Base-by-base conservation (phyloP, 1,284 basidiomycete species). In the Pseudozyma sp. region DNA sequence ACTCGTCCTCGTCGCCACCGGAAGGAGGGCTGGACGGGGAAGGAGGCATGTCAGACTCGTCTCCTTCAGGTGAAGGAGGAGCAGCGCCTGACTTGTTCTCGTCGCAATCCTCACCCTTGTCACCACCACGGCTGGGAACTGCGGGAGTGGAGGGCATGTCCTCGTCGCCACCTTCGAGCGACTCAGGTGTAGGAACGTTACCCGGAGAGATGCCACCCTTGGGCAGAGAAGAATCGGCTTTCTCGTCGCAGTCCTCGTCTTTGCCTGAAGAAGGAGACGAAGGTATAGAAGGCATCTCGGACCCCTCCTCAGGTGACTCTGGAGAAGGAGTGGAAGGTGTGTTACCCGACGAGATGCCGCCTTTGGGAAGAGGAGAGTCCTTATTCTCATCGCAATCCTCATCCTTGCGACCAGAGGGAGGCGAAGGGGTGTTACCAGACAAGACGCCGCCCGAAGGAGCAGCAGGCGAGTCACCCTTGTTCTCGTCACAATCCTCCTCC, bases 191-290 rank as follows among this genome's bases (percentile, higher is more conserved):
- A 4, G 54, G 36, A 14, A 34, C 47, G 50, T 34, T 31, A 36
- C 61, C 49, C 5, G 60, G 56, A 35, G 60, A 50, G 10, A 50
- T 45, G 42, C 54, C 54, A 18, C 47, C 40, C n/a, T 9, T 48
- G 11, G 55, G 42, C 35, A 19, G 0, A 16, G 64, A 25, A n/a
- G 64, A 56, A 21, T 49, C 12, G 13, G 25, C 31, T 5, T 54
- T 42, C 19, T 52, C 39, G 39, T 45, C 53, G 18, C 53, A 55
- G 8, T 40, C 55, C 18, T 57, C 34, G 5, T 35, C 53, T 10
- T 38, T 31, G 25, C 25, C 25, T 31, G 25, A 31, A 31, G 25
- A 6, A 40, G 48, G 19, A 38, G 52, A 4, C 40, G 47, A 44
- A 44, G 14, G 14, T 3, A 18, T 18, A 18, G 9, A 16, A 44